phyloP scores from a whole-genome alignment of 805 yeast species.

The Cyberlindnera amylophila region DNA sequence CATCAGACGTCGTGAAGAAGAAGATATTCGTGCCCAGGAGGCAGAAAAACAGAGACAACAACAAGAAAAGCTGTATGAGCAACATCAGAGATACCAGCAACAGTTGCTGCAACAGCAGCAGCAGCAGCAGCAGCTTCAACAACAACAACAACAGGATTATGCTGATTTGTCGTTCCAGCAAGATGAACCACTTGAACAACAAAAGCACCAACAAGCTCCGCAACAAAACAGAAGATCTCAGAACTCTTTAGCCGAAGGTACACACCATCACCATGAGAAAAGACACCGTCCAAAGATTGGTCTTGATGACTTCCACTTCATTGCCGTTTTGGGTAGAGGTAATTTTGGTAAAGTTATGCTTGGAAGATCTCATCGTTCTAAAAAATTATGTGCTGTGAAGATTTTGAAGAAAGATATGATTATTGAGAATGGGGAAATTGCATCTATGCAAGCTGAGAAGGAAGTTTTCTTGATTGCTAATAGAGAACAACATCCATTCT shows the following conservation, averaged over 20 bases:
- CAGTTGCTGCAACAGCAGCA: conserved; percentile 22
- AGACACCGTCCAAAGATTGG: conserved; percentile 72
- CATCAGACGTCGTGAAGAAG: conserved; percentile 19
- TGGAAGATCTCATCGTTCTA: conserved; percentile 85
- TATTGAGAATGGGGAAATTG: conserved; percentile 93
- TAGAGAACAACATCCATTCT: conserved; percentile 86
- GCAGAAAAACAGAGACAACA: conserved; percentile 16
- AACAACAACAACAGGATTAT: conserved; percentile 17
- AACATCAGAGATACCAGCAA: conserved; percentile 16
- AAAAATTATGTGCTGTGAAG: conserved; percentile 87
- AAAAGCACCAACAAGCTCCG: background rate
- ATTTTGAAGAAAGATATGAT: conserved; percentile 95
- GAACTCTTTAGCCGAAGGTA: conserved; percentile 1
- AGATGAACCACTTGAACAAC: conserved; percentile 11
- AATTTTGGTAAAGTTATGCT: conserved; percentile 98
- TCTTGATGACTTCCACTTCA: conserved; percentile 87
- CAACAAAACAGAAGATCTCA: conserved; percentile 7
- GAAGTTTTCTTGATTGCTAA: conserved; percentile 83
- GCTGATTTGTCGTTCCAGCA: conserved; percentile 19
- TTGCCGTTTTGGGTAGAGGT: conserved; percentile 97
- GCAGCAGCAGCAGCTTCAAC: conserved; percentile 22
- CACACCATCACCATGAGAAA: conserved; percentile 20
- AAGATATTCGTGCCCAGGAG: conserved; percentile 14
- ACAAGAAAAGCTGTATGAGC: conserved; percentile 9
- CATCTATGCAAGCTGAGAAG: conserved; percentile 91